These are phyloP conservation scores for Leucosporidium yakuticum DNA, from an alignment of 768 basidiomycete species.

Conservation along the genomic window DNA sequence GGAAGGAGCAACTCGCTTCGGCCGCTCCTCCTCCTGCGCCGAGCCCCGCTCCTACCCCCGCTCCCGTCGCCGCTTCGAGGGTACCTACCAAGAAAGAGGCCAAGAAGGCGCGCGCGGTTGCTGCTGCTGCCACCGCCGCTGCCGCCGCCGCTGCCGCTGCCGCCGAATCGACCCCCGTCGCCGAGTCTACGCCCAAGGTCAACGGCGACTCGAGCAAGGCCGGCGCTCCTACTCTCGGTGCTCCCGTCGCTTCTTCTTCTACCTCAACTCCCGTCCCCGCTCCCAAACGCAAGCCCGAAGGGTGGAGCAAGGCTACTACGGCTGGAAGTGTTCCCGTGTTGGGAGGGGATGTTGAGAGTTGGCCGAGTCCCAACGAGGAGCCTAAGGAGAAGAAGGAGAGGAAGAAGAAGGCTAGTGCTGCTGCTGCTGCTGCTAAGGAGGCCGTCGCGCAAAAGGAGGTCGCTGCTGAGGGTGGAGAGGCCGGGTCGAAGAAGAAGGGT, in stretches of 20 bases:
- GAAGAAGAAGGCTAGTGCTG: background rate
- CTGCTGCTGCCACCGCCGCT: background rate
- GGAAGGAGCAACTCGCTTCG: constrained; percentile 26
- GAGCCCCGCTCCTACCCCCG: constrained; percentile 1
- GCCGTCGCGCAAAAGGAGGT: too few species aligned
- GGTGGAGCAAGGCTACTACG: background rate
- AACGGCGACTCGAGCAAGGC: background rate
- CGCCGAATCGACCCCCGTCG: background rate
- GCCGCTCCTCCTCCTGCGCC: background rate
- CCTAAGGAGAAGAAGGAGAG: background rate
- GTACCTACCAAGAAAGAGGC: background rate
- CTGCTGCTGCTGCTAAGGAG: too few species aligned
- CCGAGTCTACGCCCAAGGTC: background rate
- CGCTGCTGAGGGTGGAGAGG: background rate
- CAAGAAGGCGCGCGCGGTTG: background rate
- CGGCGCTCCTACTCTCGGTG: background rate
- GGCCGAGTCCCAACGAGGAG: constrained; percentile 2
- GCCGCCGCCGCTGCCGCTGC: too few species aligned
- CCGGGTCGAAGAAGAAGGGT: background rate
- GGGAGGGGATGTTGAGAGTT: background rate
- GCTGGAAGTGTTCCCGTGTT: background rate
- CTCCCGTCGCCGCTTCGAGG: background rate
- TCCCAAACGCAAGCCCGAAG: background rate
- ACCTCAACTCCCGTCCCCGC: background rate
- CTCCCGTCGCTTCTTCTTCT: background rate